A percentile compares a stretch with the other conserved stretches of the same genome.
Evolutionary conservation across 805 yeast species (phyloP).

Genomic region (Monosporozyma yasuniensis): DNA sequence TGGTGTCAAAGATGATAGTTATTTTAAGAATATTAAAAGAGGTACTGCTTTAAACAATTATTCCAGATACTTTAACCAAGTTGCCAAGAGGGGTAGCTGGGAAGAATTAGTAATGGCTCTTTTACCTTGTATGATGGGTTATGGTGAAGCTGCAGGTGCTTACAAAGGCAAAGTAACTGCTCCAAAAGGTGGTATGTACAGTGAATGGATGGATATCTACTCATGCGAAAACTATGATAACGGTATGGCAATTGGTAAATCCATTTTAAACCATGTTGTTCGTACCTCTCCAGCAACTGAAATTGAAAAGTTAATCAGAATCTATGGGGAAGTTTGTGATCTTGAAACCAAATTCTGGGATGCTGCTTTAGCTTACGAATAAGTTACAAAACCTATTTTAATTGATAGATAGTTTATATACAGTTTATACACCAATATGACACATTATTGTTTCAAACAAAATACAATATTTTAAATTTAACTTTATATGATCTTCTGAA

Average conservation of each 20-base stretch:
- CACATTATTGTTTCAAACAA: too few species aligned
- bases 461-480: too few species aligned
- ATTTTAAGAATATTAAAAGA: constrained; percentile 39
- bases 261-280: constrained; percentile 38
- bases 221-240: constrained; percentile 45
- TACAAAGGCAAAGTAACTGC: constrained; percentile 29
- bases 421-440: too few species aligned
- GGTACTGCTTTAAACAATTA: constrained; percentile 52
- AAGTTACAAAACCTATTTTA: too few species aligned
- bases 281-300: constrained; percentile 35
- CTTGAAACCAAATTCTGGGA: constrained; percentile 66
- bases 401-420: too few species aligned
- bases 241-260: constrained; percentile 44
- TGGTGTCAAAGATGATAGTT: constrained; percentile 33
- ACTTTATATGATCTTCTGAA: too few species aligned
- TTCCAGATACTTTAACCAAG: constrained; percentile 47
- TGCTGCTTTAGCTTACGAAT: constrained; percentile 28
- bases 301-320: constrained; percentile 42
- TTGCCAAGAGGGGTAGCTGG: constrained; percentile 49
- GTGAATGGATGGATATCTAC: constrained; percentile 57
- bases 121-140: constrained; percentile 70
- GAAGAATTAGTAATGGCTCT: constrained; percentile 57
- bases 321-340: constrained; percentile 50
- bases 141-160: constrained; percentile 43
- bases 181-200: constrained; percentile 18